phyloP scores from a whole-genome alignment of 2,329 filamentous ascomycete species.

The Aspergillus hiratsukae region DNA sequence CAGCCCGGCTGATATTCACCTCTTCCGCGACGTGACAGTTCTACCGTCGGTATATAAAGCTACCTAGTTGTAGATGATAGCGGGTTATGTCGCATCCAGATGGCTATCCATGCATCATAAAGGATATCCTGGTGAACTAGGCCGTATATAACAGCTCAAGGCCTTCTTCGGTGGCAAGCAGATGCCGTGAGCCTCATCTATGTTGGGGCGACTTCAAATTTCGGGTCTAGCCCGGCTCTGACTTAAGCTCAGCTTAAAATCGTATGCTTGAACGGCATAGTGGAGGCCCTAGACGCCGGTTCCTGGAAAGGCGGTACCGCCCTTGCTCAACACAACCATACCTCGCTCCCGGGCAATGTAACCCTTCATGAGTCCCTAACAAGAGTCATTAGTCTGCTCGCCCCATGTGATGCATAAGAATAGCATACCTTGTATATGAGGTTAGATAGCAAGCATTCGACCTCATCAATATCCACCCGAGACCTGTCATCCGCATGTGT shows the following conservation, averaged over 20 bases:
- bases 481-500: constrained; percentile 49
- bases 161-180: neutral
- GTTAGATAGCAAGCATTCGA: constrained; percentile 91
- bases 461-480: constrained; percentile 78
- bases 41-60: neutral
- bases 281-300: constrained; percentile 62
- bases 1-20: neutral
- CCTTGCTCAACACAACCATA: constrained; percentile 89
- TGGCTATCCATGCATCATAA: neutral
- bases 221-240: neutral
- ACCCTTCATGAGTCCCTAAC: constrained; percentile 90
- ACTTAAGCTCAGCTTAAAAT: neutral
- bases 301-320: constrained; percentile 78
- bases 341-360: constrained; percentile 90
- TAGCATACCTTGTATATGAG: constrained; percentile 92
- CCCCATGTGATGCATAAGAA: neutral
- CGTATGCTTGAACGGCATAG: neutral
- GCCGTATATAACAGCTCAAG: neutral
- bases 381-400: constrained; percentile 11
- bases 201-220: neutral
- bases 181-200: neutral
- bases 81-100: neutral
- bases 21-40: neutral
- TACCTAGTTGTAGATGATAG: neutral
- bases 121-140: neutral